Evolutionary conservation across 2,329 filamentous ascomycete species (phyloP).

Genomic region (Claviceps sp.): DNA sequence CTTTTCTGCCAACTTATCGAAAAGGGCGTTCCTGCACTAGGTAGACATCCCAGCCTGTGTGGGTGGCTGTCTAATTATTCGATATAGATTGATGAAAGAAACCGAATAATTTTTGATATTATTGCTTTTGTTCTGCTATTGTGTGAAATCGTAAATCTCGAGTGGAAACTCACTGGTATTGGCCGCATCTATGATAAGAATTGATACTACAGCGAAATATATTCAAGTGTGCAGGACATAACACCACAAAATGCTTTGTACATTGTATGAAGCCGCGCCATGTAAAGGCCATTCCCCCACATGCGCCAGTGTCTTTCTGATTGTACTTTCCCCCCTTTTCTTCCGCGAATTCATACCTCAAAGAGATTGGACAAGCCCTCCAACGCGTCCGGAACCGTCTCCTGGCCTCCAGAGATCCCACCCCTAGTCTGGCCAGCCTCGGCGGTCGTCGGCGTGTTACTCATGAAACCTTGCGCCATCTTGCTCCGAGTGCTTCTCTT

Average conservation of each 20-base stretch:
- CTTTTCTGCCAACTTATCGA: no score
- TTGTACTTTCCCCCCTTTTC: neutral
- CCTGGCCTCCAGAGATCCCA: slow-evolving; percentile 15
- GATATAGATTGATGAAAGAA: neutral
- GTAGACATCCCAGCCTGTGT: no score
- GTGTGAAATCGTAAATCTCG: neutral
- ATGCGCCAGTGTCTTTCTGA: no score
- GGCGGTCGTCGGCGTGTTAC: slow-evolving; percentile 27
- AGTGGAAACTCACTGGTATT: neutral
- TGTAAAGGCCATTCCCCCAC: no score
- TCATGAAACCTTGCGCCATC: slow-evolving; percentile 56
- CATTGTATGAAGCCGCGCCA: neutral
- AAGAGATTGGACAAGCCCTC: slow-evolving; percentile 43
- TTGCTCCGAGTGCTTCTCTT: slow-evolving; percentile 23
- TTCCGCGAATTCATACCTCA: slow-evolving; percentile 15
- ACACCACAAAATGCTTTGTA: no score
- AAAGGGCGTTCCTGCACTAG: no score
- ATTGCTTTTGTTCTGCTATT: neutral
- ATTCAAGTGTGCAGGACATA: neutral
- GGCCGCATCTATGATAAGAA: neutral
- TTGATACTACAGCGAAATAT: neutral
- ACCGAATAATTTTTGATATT: neutral
- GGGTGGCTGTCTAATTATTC: neutral
- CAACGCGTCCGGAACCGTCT: slow-evolving; percentile 34
- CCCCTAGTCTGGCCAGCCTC: slow-evolving; percentile 16